These are phyloP conservation scores for Canavalia gladiata DNA, from an alignment of 306 rosid species.

Conservation along the genomic window DNA sequence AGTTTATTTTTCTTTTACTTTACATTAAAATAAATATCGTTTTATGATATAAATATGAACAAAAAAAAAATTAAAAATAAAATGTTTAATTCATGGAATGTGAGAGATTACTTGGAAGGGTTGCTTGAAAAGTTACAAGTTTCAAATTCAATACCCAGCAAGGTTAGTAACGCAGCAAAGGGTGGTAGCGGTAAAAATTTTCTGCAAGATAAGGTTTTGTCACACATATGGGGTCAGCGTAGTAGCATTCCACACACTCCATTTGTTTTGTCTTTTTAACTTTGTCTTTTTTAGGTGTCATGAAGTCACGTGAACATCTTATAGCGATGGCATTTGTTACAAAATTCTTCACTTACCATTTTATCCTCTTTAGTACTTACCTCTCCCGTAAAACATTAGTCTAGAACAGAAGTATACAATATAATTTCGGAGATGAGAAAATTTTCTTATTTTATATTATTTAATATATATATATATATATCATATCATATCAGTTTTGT, in stretches of 20 bases:
- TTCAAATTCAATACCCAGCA: background rate
- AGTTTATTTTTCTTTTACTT: too few species aligned
- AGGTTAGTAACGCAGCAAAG: background rate
- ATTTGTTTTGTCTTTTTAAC: slow-evolving; percentile 62
- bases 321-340: slow-evolving; percentile 9
- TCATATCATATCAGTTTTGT: background rate
- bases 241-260: slow-evolving; percentile 73
- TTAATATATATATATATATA: background rate
- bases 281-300: slow-evolving; percentile 60
- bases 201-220: slow-evolving; percentile 78
- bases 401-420: background rate
- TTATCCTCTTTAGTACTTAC: background rate
- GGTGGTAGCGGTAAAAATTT: slow-evolving; percentile 38
- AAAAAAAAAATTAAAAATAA: too few species aligned
- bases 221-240: slow-evolving; percentile 72
- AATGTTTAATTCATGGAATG: too few species aligned
- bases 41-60: too few species aligned
- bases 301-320: slow-evolving; percentile 84
- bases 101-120: too few species aligned
- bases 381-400: background rate
- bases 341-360: background rate
- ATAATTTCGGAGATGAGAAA: background rate
- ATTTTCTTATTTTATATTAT: background rate
- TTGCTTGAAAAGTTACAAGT: background rate
- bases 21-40: too few species aligned